phyloP scores from a whole-genome alignment of 2,329 filamentous ascomycete genomes.

The Coniochaeta sp. region DNA sequence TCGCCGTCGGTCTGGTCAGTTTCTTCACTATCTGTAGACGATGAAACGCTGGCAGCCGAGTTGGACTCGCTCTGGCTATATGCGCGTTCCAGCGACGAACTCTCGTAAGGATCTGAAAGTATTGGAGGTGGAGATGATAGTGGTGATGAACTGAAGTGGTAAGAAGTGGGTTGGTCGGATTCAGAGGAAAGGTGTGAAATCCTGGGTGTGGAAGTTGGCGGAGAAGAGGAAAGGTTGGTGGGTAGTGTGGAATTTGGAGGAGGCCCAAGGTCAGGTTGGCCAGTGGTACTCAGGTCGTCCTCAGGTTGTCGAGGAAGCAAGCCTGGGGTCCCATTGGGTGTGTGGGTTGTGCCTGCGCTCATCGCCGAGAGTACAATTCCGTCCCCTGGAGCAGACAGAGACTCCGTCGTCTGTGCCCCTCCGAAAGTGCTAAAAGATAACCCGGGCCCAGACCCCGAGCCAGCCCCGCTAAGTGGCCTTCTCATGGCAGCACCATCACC shows the following conservation, averaged over 20 bases:
- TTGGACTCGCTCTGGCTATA: slow-evolving; percentile 18
- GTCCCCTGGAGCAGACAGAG: neutral
- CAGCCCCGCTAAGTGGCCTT: neutral
- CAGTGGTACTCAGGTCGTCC: neutral
- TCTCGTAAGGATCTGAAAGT: slow-evolving; percentile 43
- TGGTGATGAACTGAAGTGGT: slow-evolving; percentile 39
- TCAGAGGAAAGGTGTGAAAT: slow-evolving; percentile 10
- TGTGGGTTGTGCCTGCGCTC: neutral
- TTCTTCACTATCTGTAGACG: slow-evolving; percentile 29
- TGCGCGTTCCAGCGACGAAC: slow-evolving; percentile 15
- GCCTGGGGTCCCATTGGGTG: neutral
- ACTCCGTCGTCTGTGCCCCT: neutral
- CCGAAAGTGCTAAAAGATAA: neutral
- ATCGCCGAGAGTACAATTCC: neutral
- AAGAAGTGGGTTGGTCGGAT: slow-evolving; percentile 5
- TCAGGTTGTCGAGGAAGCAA: neutral
- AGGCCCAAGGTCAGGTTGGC: neutral
- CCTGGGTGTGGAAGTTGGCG: slow-evolving; percentile 16
- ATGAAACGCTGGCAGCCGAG: slow-evolving; percentile 14
- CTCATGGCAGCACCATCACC: neutral
- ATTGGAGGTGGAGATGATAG: slow-evolving; percentile 48
- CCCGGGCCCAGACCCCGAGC: neutral
- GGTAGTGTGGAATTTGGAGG: neutral
- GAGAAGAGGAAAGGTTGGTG: slow-evolving; percentile 10
- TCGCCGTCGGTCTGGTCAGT: slow-evolving; percentile 21